Evolutionary conservation across 331 rosid genomes (phyloP).

Genomic region (Cydonia oblonga): DNA sequence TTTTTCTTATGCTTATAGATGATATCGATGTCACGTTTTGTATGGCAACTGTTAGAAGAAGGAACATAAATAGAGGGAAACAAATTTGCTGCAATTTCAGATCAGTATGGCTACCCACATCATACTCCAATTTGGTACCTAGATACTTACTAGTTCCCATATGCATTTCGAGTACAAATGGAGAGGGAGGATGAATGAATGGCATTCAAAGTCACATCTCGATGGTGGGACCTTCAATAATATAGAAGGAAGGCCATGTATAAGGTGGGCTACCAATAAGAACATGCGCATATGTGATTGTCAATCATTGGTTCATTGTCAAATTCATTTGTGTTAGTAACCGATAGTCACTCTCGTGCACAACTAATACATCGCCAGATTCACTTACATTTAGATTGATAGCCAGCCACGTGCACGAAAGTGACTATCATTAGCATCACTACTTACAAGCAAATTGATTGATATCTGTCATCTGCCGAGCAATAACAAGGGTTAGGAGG

Average conservation of each 20-base stretch:
- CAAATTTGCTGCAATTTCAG: background rate
- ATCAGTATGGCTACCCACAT: background rate
- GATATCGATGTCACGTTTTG: no score
- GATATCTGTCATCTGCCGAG: background rate
- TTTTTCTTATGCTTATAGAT: no score
- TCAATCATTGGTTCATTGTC: no score
- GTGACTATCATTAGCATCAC: background rate
- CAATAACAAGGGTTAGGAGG: background rate
- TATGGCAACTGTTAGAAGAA: no score
- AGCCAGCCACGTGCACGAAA: background rate
- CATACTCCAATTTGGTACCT: background rate
- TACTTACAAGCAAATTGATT: background rate
- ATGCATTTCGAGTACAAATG: background rate
- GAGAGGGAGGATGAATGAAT: background rate
- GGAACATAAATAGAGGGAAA: background rate
- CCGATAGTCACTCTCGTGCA: no score
- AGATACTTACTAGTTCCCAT: background rate
- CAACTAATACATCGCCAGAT: fast-evolving
- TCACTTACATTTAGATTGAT: background rate
- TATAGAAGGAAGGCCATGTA: background rate
- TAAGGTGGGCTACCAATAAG: no score
- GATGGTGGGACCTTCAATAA: slow-evolving; percentile 5
- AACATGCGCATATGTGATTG: no score
- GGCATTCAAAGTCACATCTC: background rate
- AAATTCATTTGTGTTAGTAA: no score